phyloP scores from a whole-genome alignment of 2,329 filamentous ascomycete species.

The Fusarium tanahbumbuense region DNA sequence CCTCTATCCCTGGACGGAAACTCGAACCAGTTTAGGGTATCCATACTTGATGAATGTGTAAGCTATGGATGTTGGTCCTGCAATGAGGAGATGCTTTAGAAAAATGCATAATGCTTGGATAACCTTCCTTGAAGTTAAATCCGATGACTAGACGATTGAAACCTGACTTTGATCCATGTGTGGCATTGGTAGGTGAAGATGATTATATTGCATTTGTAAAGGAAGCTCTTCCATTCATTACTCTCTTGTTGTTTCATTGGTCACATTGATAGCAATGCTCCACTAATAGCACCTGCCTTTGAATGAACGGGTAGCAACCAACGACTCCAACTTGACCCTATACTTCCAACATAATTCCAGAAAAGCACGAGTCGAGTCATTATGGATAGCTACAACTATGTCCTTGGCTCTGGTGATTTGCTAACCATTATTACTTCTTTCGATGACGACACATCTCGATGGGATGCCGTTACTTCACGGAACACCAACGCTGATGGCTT shows the following conservation, averaged over 20 bases:
- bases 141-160: not conserved
- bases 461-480: slow-evolving; percentile 52
- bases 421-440: slow-evolving; percentile 33
- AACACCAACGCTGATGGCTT: slow-evolving; percentile 52
- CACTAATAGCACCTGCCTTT: slow-evolving; percentile 12
- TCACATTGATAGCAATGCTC: slow-evolving; percentile 49
- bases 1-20: not conserved
- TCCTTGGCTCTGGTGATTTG: not conserved
- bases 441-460: slow-evolving; percentile 50
- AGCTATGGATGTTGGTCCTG: not conserved
- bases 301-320: too few relatives aligned
- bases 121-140: not conserved
- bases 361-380: not conserved
- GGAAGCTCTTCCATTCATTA: not conserved
- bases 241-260: slow-evolving; percentile 40
- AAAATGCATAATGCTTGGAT: not conserved
- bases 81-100: not conserved
- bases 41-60: not conserved
- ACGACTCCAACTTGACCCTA: not conserved
- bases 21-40: not conserved
- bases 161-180: not conserved
- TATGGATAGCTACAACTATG: not conserved
- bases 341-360: not conserved
- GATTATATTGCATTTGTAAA: too few relatives aligned
- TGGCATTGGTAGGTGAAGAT: not conserved